Base-by-base conservation (phyloP, 306 rosid genomes). In the Malus asiatica region DNA sequence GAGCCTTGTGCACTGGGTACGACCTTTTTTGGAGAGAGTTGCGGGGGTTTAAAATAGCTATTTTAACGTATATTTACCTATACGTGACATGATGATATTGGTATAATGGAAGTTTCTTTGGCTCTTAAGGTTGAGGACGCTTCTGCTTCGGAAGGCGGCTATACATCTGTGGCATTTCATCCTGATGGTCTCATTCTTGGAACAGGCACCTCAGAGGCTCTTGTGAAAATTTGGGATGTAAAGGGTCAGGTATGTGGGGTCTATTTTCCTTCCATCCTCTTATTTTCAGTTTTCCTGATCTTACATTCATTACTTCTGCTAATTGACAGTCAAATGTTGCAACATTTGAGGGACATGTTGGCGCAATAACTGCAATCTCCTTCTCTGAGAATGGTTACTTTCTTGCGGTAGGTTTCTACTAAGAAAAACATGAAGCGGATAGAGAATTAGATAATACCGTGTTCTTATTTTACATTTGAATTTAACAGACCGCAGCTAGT, bases 141-240 rank as follows among this genome's bases (percentile, higher is more conserved):
- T 30, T 65, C 96, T 11, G 94, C 84, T 57, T 70, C 91, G 38
- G 91, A 88, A 74, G 99, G 99, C 66, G 99, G 99, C 66, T 96
- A 92, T 79, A 86, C 99, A 16, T 90, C 99, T 65, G 98, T 97
- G 52, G 99, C 98, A 70, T 96, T 96, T 85, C 99, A 96, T 78
- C 99, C 99, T 19, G 99, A 96, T 82, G 99, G 99, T 77, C 94
- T 96, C 65, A 96, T 96, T 86, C 96, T 96, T n/a, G 99, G 99
- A 77, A 93, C 99, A 7, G 99, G 99, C 80, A 92, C 99, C 23
- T 80, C 94, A 2, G 97, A 85, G 64, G 87, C 93, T 64, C 75
- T 90, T 81, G 99, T 96, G 70, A 96, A 93, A 80, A 92, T 96
- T 71, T 96, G 99, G 99, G 99, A 96, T 78, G 98, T 96, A 60